Base-by-base conservation (phyloP, 106 monocot species). In the Triglochin maritima region DNA sequence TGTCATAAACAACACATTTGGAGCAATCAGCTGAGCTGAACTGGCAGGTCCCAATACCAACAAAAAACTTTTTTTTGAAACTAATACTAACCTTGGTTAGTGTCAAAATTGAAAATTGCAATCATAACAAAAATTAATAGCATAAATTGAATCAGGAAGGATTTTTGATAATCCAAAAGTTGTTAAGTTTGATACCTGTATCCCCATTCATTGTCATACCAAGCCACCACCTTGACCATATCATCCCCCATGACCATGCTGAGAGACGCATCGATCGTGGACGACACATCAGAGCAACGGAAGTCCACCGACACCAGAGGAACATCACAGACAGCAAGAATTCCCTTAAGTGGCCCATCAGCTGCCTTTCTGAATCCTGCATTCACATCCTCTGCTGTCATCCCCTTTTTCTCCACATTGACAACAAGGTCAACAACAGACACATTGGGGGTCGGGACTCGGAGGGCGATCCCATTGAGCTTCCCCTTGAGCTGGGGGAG, bases 201-300 rank as follows among this genome's bases (percentile, higher is more conserved):
- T 7, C 96, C 96, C 96, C 96, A 98, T 65, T 98, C 91, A 49
- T 98, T 98, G 78, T 98, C 96, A 49, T 98, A 98, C 96, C 96
- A 98, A 29, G 96, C 96, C 7, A 98, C 96, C 41, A 98, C 96
- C 79, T 98, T 98, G 54, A 98, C 83, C 96, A 91, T 98, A 65
- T 98, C 96, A 59, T 98, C 96, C 1, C 96, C 96, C 96, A 98
- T 98, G 65, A 98, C 96, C 96, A 98, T 98, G 42, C 85, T 91
- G 47, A 98, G 79, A 3, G 96, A 91, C 1, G 90, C 71, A 50
- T 96, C 91, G 42, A 96, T 96, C 60, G 96, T 91, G 56, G 96
- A 83, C 11, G 90, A 91, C 50, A 88, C 96, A 51, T 96, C 88
- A n/a, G 73, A 70, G 85, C 96, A 98, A 50, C 96, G 69, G 86